Evolutionary conservation across 202 grass and related monocot genomes (phyloP), one percentile per base, ranked within the genome.

Genomic region (Miscanthus sacchariflorus): DNA sequence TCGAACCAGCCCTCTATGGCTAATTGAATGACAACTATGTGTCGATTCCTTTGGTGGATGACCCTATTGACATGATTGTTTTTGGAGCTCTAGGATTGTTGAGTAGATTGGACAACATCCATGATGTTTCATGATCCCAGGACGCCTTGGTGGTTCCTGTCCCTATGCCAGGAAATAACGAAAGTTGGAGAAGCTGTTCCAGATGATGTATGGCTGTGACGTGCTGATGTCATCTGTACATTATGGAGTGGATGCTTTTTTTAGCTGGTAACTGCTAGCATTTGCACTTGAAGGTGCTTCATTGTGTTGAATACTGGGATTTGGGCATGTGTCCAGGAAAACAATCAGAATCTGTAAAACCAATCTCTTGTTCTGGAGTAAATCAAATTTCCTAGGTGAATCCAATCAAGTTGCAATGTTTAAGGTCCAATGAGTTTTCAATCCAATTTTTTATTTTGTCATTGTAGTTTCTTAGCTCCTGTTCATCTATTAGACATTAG

Each of bases 101-200:
- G 65, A 50, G 85, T 35, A 6, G 54, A 81, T 46, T 80, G 49
- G 85, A 12, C 28, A 67, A 42, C 30, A 24, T 42, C 33, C 12
- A 28, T 13, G 27, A 68, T 56, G 28, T 0, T 24, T 1, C 45
- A 72, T 39, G n/a, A 74, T 74, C n/a, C 69, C 13, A 21, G 6
- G 36, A 11, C 0, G 0, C 9, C 54, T 7, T 30, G 10, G 1
- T 84, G 9, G 54, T 21, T 68, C 10, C 9, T 81, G 21, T 81
- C 70, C 44, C 30, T 87, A 5, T 81, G 78, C 78, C 9, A 81
- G 59, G 63, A 68, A 82, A 83, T 71, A 1, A 77, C 44, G 46
- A 63, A 13, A 88, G 24, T 25, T 77, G 79, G 79, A 68, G 15
- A 77, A 8, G 7, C 18, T 70, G n/a, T 87, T 56, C 54, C 43